Conservation (phyloP, 2,329 filamentous ascomycete genomes). For the Mycosphaerella sp. region DNA sequence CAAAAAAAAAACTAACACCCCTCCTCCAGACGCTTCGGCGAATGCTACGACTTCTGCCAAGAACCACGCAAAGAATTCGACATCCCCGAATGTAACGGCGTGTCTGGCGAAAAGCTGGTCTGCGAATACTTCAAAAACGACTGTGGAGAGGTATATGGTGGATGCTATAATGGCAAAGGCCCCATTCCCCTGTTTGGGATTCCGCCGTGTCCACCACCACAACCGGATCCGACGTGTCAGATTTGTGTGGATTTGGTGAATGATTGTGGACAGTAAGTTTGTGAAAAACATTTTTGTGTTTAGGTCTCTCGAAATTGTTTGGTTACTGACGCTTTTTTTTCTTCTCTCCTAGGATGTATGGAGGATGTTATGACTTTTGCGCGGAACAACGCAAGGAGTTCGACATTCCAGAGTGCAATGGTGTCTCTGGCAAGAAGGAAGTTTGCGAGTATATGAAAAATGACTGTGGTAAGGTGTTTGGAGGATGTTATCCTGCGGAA, state of each 20-base stretch:
- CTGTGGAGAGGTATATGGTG: neutral
- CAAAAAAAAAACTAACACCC: neutral
- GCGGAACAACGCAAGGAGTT: neutral
- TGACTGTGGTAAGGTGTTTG: slow-evolving; percentile 5
- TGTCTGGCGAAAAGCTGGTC: neutral
- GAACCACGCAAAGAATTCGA: slow-evolving; percentile 2
- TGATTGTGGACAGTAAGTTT: slow-evolving; percentile 2
- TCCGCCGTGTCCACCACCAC: neutral
- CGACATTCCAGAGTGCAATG: slow-evolving; percentile 8
- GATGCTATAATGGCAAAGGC: neutral
- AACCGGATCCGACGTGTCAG: neutral
- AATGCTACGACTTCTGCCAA: slow-evolving; percentile 11
- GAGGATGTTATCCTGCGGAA: slow-evolving; percentile 7
- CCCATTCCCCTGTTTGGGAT: neutral
- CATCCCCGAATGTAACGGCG: slow-evolving; percentile 10
- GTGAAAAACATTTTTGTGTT: too few species aligned
- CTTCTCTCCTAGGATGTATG: slow-evolving; percentile 1
- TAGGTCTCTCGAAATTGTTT: too few species aligned
- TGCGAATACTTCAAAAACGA: slow-evolving; percentile 1
- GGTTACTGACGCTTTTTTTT: neutral
- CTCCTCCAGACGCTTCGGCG: neutral
- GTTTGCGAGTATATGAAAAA: slow-evolving; percentile 8
- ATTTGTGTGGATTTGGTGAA: neutral
- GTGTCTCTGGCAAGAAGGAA: slow-evolving; percentile 2
- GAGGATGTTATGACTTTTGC: slow-evolving; percentile 6